phyloP scores from a whole-genome alignment of 768 basidiomycete species.

The Russula earlei region DNA sequence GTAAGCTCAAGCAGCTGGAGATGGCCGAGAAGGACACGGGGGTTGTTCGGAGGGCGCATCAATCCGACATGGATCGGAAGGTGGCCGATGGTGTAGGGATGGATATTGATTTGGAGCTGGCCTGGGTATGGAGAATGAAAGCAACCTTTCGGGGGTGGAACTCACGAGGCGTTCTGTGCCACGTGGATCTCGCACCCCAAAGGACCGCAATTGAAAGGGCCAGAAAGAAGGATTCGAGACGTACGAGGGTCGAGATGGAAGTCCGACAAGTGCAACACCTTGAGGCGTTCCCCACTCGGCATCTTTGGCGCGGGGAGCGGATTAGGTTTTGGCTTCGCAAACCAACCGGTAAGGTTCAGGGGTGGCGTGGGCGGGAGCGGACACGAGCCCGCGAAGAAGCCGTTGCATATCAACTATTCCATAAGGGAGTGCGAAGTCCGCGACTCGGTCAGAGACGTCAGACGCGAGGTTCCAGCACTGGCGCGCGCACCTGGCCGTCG shows the following conservation, averaged over 20 bases:
- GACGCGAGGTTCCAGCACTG: neutral
- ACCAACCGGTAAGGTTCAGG: conserved; percentile 59
- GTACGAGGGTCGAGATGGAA: conserved; percentile 66
- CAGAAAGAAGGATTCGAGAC: conserved; percentile 15
- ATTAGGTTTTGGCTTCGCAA: conserved; percentile 66
- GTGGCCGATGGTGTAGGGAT: too few relatives aligned
- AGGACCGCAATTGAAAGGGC: neutral
- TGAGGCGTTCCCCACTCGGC: conserved; percentile 55
- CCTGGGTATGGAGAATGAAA: too few relatives aligned
- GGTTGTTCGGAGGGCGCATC: too few relatives aligned
- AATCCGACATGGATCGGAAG: too few relatives aligned
- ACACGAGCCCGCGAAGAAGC: conserved; percentile 46
- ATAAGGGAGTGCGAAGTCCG: neutral
- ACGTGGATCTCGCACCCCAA: too few relatives aligned
- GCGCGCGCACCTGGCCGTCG: conserved; percentile 54
- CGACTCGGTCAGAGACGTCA: neutral
- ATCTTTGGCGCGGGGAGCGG: conserved; percentile 48
- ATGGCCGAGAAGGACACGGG: too few relatives aligned
- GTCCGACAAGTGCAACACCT: conserved; percentile 68
- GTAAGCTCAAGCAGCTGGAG: neutral
- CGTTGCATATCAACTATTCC: conserved; percentile 46
- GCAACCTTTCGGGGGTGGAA: too few relatives aligned
- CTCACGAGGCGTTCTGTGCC: too few relatives aligned
- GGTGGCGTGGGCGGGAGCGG: conserved; percentile 47
- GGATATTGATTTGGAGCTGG: too few relatives aligned